Evolutionary conservation across 768 basidiomycete species (phyloP), one percentile per base, ranked within the genome.

Genomic region (Hydnomerulius pinastri): DNA sequence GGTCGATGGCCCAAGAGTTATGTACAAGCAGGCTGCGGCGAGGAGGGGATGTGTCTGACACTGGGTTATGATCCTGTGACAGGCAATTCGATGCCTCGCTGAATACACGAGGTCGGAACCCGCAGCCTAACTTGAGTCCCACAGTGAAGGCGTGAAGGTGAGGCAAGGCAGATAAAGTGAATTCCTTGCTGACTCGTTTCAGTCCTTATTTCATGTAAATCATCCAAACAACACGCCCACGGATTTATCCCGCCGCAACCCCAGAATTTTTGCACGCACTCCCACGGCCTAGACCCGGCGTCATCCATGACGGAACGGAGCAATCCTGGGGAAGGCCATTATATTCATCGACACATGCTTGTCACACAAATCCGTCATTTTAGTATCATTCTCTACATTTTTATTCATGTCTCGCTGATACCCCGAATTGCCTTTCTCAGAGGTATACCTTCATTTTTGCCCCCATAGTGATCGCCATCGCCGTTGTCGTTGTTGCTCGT

Each of bases 81-180:
- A 28, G 17, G 12, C 28, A 21, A 33, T 30, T 33, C 29, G 25
- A 42, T 28, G 27, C 53, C 50, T 54, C 44, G 39, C 44, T 42
- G 32, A 2, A 40, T 40, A 46, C 53, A 54, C 50, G 53, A 54
- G 53, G 53, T 38, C 2, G 20, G 47, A 28, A 46, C 46, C 43
- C 38, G 42, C 8, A 43, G 17, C 13, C 10, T 27, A 43, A 45
- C n/a, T 43, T 12, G 20, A 17, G 21, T 10, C 38, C 13, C 38
- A 39, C 38, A 39, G 38, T 39, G 30, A 33, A 27, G 24, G n/a
- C 15, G 30, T 24, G 46, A 33, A 7, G 47, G 23, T 28, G 48
- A 46, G 35, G 12, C 28, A 32, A 44, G 48, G 43, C 5, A 17
- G 24, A 28, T 35, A 4, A n/a, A 4, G 6, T n/a, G 33, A n/a